A percentile compares a stretch with the other conserved stretches of the same genome.
phyloP scores from a whole-genome alignment of 2,329 filamentous ascomycete species.

The Acrodontium crateriforme region DNA sequence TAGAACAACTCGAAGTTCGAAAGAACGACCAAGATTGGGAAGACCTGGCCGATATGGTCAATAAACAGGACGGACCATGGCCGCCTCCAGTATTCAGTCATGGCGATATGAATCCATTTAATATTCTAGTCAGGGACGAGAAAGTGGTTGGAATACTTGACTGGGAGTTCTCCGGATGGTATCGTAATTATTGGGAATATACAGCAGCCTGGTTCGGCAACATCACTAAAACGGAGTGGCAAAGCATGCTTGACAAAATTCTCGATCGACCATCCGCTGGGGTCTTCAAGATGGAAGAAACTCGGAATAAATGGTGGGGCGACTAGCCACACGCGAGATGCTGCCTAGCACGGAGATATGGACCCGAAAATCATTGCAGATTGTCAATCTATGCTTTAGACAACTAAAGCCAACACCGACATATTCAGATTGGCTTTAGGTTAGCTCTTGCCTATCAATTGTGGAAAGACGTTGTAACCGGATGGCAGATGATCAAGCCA shows the following conservation, averaged over 20 bases:
- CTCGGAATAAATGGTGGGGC: conserved; percentile 26
- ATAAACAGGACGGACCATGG: conserved; percentile 11
- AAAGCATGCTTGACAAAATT: conserved; percentile 16
- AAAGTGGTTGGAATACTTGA: conserved; percentile 33
- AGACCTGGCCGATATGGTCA: conserved; percentile 21
- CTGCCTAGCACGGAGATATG: too few species aligned
- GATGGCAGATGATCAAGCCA: too few species aligned
- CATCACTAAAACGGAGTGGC: conserved; percentile 26
- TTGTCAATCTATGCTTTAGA: too few species aligned
- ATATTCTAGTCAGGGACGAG: conserved; percentile 30
- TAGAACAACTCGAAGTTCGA: conserved; percentile 1
- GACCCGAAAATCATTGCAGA: too few species aligned
- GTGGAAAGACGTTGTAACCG: too few species aligned
- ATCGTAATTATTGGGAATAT: conserved; percentile 36
- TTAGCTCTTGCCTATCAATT: too few species aligned
- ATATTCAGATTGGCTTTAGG: too few species aligned
- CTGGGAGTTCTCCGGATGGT: conserved; percentile 37
- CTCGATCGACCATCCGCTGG: conserved; percentile 22
- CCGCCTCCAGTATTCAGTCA: conserved; percentile 35
- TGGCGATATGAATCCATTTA: conserved; percentile 32
- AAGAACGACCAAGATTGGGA: conserved; percentile 4
- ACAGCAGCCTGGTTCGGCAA: conserved; percentile 29
- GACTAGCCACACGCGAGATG: too few species aligned
- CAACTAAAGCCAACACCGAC: too few species aligned
- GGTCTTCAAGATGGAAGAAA: conserved; percentile 29